Evolutionary conservation across 1,139 yeast genomes (phyloP).

Genomic region (Scheffersomyces segobiensis): DNA sequence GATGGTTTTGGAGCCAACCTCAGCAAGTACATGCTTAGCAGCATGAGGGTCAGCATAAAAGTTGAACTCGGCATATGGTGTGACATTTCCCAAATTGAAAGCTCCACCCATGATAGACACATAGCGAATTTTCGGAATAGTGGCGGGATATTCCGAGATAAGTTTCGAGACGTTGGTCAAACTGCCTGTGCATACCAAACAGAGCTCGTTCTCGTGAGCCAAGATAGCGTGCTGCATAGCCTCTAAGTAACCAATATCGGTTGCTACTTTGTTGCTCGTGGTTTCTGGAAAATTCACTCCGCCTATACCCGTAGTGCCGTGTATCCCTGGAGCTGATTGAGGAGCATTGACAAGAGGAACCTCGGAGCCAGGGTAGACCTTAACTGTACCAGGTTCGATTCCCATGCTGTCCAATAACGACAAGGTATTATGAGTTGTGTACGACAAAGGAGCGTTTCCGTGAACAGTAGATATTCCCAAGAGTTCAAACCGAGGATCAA

Average conservation of each 20-base stretch:
- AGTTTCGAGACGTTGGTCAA: slow-evolving; percentile 67
- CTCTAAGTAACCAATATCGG: slow-evolving; percentile 48
- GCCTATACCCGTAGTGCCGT: slow-evolving; percentile 75
- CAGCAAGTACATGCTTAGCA: slow-evolving; percentile 57
- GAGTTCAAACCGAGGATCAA: slow-evolving; percentile 58
- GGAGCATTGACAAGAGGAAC: slow-evolving; percentile 55
- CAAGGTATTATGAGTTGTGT: slow-evolving; percentile 71
- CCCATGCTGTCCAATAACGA: slow-evolving; percentile 63
- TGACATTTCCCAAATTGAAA: slow-evolving; percentile 43
- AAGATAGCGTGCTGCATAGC: slow-evolving; percentile 57
- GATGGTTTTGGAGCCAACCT: slow-evolving; percentile 49
- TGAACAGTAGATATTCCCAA: slow-evolving; percentile 80
- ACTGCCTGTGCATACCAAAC: slow-evolving; percentile 70
- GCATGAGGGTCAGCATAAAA: slow-evolving; percentile 77
- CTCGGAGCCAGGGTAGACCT: slow-evolving; percentile 67
- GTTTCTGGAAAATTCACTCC: slow-evolving; percentile 62
- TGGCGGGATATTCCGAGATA: slow-evolving; percentile 52
- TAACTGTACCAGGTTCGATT: slow-evolving; percentile 41
- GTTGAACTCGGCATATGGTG: slow-evolving; percentile 76
- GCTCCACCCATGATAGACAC: slow-evolving; percentile 82
- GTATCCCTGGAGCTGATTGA: slow-evolving; percentile 61
- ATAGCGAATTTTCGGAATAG: slow-evolving; percentile 44
- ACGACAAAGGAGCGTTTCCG: slow-evolving; percentile 71
- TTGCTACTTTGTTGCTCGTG: slow-evolving; percentile 24
- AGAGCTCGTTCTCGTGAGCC: slow-evolving; percentile 44